These are phyloP conservation scores for Globisporangium canariense DNA, from an alignment of 352 stramenopile species.

Conservation along the genomic window DNA sequence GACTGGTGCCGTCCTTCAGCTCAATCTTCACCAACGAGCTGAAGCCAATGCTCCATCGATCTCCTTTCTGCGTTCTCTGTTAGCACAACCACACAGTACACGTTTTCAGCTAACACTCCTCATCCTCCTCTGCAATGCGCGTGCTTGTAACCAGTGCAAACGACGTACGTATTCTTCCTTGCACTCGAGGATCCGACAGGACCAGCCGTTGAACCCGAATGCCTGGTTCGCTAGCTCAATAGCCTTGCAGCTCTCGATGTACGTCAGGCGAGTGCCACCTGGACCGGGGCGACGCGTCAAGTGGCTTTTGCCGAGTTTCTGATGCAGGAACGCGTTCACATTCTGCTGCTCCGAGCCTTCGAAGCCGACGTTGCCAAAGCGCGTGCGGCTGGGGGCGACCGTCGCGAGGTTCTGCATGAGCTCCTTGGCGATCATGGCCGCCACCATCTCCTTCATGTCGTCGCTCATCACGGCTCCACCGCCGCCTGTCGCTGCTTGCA, in stretches of 20 bases:
- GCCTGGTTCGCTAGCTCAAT: conserved; percentile 86
- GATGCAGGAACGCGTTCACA: conserved; percentile 70
- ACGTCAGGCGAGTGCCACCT: conserved; percentile 72
- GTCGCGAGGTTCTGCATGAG: conserved; percentile 17
- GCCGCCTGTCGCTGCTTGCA: neutral
- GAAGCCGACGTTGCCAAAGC: conserved; percentile 70
- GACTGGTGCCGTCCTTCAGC: conserved; percentile 79
- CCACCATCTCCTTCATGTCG: conserved; percentile 42
- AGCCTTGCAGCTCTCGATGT: conserved; percentile 88
- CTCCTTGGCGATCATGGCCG: conserved; percentile 36
- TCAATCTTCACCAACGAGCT: conserved; percentile 81
- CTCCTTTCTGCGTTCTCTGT: conserved; percentile 64
- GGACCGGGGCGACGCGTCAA: conserved; percentile 62
- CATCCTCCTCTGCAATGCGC: neutral
- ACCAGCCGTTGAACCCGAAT: conserved; percentile 89
- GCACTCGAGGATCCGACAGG: conserved; percentile 78
- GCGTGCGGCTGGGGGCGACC: neutral
- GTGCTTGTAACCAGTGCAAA: neutral
- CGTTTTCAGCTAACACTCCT: neutral
- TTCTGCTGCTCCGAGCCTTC: conserved; percentile 38
- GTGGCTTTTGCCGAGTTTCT: conserved; percentile 82
- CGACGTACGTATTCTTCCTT: conserved; percentile 81
- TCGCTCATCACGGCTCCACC: conserved; percentile 10
- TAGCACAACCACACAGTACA: conserved; percentile 2
- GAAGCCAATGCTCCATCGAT: conserved; percentile 75